These are phyloP conservation scores for Paraphoma chrysanthemicola DNA, from an alignment of 2,329 filamentous ascomycete species.

Conservation along the genomic window DNA sequence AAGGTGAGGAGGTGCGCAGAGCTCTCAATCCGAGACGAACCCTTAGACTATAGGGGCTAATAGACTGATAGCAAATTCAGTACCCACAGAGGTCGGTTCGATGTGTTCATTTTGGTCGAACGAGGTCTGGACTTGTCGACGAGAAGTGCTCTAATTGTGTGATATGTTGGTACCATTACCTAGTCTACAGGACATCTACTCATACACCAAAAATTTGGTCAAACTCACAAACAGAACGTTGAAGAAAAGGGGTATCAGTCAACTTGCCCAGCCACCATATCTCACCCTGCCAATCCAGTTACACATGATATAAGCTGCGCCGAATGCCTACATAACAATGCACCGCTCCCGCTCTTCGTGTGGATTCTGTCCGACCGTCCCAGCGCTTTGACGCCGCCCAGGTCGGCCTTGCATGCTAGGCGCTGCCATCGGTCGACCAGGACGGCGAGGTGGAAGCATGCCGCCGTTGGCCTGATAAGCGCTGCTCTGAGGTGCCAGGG, in stretches of 20 bases:
- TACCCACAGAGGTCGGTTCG: too few species aligned
- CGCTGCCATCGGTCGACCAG: slow-evolving; percentile 18
- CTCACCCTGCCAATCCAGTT: not conserved
- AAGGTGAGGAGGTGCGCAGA: too few species aligned
- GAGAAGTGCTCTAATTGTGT: too few species aligned
- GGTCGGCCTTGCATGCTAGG: slow-evolving; percentile 18
- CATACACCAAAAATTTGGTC: not conserved
- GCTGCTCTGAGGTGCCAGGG: slow-evolving; percentile 30
- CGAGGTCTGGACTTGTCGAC: too few species aligned
- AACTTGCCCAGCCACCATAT: not conserved
- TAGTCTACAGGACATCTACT: not conserved
- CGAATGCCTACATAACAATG: slow-evolving; percentile 37
- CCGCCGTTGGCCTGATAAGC: slow-evolving; percentile 31
- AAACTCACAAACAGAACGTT: not conserved
- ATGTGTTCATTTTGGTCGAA: too few species aligned
- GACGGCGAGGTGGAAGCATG: slow-evolving; percentile 16
- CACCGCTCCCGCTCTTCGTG: slow-evolving; percentile 41
- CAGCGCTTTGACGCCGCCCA: slow-evolving; percentile 34
- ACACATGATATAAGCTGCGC: not conserved
- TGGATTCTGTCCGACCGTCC: slow-evolving; percentile 18
- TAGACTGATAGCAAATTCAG: too few species aligned
- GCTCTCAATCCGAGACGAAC: too few species aligned
- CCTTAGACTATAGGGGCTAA: too few species aligned
- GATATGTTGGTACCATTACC: not conserved
- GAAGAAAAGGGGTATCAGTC: not conserved